A percentile compares a stretch with the other conserved stretches of the same genome.
Evolutionary conservation across 2,329 filamentous ascomycete genomes (phyloP).

Genomic region (Zymoseptoria passerinii): DNA sequence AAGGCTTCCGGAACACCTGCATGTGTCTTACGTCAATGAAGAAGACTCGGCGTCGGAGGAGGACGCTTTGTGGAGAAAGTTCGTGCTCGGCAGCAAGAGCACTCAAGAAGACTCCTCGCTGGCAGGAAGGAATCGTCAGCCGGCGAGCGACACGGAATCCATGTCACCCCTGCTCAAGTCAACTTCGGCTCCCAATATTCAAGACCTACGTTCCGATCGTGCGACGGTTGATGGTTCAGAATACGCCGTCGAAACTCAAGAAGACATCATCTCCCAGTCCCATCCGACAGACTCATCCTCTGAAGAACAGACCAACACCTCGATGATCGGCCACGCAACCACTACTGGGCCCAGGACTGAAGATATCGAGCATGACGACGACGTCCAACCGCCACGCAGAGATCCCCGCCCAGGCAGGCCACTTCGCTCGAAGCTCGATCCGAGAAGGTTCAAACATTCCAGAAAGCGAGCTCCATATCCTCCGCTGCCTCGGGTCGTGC

Average conservation of each 20-base stretch:
- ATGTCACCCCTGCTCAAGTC: constrained; percentile 2
- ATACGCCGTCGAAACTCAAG: background rate
- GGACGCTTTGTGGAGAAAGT: constrained; percentile 20
- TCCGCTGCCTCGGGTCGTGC: background rate
- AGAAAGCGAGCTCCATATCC: background rate
- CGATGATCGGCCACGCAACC: constrained; percentile 11
- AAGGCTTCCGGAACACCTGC: background rate
- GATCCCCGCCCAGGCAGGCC: background rate
- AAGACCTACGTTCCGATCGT: background rate
- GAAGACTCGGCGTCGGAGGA: background rate
- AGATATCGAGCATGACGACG: constrained; percentile 4
- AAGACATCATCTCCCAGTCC: background rate
- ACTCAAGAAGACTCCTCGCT: constrained; percentile 10
- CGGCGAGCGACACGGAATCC: background rate
- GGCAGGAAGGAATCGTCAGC: background rate
- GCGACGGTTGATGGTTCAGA: background rate
- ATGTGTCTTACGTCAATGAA: background rate
- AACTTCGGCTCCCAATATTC: background rate
- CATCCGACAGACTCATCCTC: background rate
- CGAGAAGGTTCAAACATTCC: background rate
- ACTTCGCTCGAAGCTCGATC: background rate
- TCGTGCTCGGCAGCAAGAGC: constrained; percentile 17
- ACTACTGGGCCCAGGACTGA: constrained; percentile 3
- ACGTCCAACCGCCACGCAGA: background rate
- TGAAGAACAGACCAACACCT: constrained; percentile 2